Percentiles rank a stretch among this genome's conserved stretches.
Conservation (phyloP, 2,329 filamentous ascomycete genomes). For the Coniochaeta ligniaria region DNA sequence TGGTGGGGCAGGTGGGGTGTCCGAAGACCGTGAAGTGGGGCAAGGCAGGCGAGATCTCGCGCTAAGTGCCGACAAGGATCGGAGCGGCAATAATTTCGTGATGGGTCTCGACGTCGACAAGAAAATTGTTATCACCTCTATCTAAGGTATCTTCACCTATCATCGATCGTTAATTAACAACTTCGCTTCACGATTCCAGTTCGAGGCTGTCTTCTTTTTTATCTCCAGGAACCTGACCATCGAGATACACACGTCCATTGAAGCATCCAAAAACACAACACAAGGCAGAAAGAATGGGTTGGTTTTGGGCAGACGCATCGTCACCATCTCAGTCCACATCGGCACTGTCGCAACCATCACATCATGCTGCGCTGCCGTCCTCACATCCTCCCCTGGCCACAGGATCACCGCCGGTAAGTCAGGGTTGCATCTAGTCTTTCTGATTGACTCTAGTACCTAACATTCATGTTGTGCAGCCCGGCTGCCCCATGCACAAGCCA, state of each 20-base stretch:
- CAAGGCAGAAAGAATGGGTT: constrained; percentile 53
- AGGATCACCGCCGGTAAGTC: constrained; percentile 32
- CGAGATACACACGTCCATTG: neutral
- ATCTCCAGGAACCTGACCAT: neutral
- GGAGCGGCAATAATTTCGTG: neutral
- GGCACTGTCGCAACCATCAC: constrained; percentile 6
- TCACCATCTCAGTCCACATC: constrained; percentile 13
- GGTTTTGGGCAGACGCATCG: constrained; percentile 54
- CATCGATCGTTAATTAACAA: no score
- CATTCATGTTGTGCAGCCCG: constrained; percentile 26
- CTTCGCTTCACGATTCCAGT: no score
- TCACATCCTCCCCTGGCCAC: constrained; percentile 13
- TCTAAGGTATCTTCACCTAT: neutral
- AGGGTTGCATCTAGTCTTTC: no score
- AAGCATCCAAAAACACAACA: neutral
- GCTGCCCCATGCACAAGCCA: constrained; percentile 52
- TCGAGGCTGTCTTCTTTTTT: no score
- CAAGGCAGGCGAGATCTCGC: no score
- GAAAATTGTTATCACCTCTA: neutral
- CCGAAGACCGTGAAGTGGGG: neutral
- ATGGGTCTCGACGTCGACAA: neutral
- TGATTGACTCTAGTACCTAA: no score
- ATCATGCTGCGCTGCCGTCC: constrained; percentile 4
- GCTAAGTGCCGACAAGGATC: neutral
- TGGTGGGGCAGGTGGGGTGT: neutral